phyloP scores from a whole-genome alignment of 805 yeast species.

The Candida nanaspora region DNA sequence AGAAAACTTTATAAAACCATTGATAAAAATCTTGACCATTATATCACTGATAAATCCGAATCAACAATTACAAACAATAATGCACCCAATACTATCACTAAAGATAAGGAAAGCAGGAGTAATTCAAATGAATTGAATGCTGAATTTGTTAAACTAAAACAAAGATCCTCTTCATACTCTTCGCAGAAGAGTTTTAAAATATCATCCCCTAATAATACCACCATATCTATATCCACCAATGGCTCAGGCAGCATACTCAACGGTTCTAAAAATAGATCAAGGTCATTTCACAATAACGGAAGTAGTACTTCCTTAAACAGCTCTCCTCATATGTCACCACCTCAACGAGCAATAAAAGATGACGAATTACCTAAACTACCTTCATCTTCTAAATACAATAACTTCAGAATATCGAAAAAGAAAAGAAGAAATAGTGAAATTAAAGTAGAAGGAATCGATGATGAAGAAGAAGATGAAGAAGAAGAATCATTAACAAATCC shows the following conservation, averaged over 20 bases:
- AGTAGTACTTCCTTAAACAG: conserved; percentile 14
- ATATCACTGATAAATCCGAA: conserved; percentile 13
- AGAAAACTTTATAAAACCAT: conserved; percentile 81
- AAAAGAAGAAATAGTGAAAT: neutral
- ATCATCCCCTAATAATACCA: conserved; percentile 4
- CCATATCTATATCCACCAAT: conserved; percentile 4
- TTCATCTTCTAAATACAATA: neutral
- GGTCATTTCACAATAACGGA: conserved; percentile 17
- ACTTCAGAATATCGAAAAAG: neutral
- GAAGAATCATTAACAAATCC: conserved; percentile 1
- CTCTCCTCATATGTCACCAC: conserved; percentile 20
- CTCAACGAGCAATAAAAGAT: conserved; percentile 2
- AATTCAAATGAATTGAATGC: conserved; percentile 9
- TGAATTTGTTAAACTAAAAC: conserved; percentile 24
- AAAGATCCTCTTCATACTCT: conserved; percentile 25
- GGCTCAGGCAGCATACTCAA: no score
- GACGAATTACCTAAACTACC: neutral
- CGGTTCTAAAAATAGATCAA: conserved; percentile 17
- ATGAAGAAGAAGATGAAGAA: neutral
- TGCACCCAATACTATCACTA: neutral
- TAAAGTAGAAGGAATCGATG: neutral
- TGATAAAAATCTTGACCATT: conserved; percentile 45
- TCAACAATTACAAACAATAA: neutral
- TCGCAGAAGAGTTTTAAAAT: conserved; percentile 4
- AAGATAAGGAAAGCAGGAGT: neutral